Evolutionary conservation across 805 yeast species (phyloP), one percentile per base, ranked within the genome.

Genomic region (Blastobotrys americana): DNA sequence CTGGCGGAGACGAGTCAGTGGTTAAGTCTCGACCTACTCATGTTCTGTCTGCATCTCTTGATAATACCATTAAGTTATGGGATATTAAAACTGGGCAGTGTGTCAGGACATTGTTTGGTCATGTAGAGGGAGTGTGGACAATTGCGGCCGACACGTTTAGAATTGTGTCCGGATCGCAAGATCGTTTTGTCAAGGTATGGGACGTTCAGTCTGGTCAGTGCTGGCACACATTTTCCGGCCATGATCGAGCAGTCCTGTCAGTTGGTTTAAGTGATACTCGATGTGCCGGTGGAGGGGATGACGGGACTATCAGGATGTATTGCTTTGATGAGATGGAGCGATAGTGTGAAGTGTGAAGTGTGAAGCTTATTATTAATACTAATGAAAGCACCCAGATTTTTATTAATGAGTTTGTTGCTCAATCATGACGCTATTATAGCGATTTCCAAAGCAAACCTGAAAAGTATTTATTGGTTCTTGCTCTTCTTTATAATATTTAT

Each of bases 101-200:
- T 59, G 77, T 88, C 8, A 73, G 96, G 46, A 93, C 98, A 0
- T 90, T 93, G 63, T 93, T 90, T 68, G 98, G 98, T 2, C 98
- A 93, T 60, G 87, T 90, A 44, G 97, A 93, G 65, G 98, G 98
- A 18, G 96, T 93, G 16, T 90, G 97, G 97, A 87, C 90, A 36
- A 83, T 93, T 45, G 87, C 93, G 15, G 95, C 97, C 0, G 97
- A 93, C 67, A 88, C 89, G 34, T 93, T 93, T 71, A 75, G 98
- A 53, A 84, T 93, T 37, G 84, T 90, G 8, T 81, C 93, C 56
- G 97, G 97, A 1, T 89, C 96, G 1, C 97, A 93, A 59, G 98
- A 93, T 68, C 76, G 87, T 50, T 70, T 79, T 28, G 85, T 85
- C 49, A 90, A 84, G 62, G 84, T 93, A 4, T 93, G 98, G 98